These are phyloP conservation scores for Neostapfia colusana DNA, from an alignment of 176 grass and related monocot species.

Conservation along the genomic window DNA sequence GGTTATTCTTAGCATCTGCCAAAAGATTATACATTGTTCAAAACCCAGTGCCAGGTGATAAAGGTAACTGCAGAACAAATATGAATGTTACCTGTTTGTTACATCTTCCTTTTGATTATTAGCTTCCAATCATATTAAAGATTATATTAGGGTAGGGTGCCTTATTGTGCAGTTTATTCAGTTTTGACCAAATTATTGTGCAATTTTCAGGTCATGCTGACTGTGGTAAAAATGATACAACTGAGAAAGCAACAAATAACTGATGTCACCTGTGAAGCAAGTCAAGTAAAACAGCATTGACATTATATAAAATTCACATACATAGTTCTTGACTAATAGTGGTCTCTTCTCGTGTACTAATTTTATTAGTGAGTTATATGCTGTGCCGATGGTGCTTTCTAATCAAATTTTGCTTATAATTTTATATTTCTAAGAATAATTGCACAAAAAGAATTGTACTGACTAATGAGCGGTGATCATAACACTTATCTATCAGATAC, in stretches of 20 bases:
- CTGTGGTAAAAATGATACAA: background rate
- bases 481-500: too few species aligned
- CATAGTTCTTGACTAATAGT: background rate
- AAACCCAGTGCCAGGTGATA: constrained; percentile 39
- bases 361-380: background rate
- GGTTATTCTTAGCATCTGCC: constrained; percentile 68
- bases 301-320: background rate
- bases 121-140: too few species aligned
- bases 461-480: background rate
- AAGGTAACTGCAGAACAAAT: constrained; percentile 25
- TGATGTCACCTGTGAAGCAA: background rate
- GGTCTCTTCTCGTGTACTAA: constrained; percentile 17
- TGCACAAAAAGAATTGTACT: constrained; percentile 1
- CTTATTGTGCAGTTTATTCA: background rate
- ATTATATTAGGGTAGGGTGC: background rate
- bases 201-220: constrained; percentile 31
- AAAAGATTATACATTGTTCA: constrained; percentile 73
- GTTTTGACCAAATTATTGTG: background rate
- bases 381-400: constrained; percentile 4
- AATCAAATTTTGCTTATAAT: constrained; percentile 3
- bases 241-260: constrained; percentile 27
- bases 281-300: background rate
- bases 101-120: too few species aligned
- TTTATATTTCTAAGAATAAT: background rate
- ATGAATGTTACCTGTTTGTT: too few species aligned